phyloP scores from a whole-genome alignment of 2,329 filamentous ascomycete species.

The Penicillium sp. region DNA sequence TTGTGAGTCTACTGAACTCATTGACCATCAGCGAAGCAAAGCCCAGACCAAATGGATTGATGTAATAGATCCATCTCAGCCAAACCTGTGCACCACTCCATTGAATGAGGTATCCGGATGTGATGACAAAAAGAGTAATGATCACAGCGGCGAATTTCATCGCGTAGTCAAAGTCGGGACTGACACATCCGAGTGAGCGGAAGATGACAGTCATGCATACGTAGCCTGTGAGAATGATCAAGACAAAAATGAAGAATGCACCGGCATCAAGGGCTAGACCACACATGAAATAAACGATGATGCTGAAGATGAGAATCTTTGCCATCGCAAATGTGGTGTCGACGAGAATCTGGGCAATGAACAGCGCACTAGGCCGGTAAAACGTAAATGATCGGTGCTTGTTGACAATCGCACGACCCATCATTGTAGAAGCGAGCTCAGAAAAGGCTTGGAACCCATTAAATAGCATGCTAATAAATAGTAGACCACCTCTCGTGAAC shows the following conservation, averaged over 20 bases:
- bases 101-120: conserved; percentile 80
- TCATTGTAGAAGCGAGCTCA: conserved; percentile 72
- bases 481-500: conserved; percentile 76
- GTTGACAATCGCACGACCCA: conserved; percentile 72
- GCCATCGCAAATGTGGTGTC: conserved; percentile 70
- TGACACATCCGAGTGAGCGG: conserved; percentile 69
- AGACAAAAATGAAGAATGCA: conserved; percentile 73
- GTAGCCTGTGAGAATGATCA: conserved; percentile 67
- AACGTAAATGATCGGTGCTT: conserved; percentile 84
- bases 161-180: conserved; percentile 79
- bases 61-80: conserved; percentile 76
- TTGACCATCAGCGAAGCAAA: conserved; percentile 83
- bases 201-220: conserved; percentile 76
- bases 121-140: conserved; percentile 78
- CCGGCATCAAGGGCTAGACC: conserved; percentile 67
- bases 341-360: conserved; percentile 78
- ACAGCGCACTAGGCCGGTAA: conserved; percentile 75
- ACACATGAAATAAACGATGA: conserved; percentile 79
- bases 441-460: conserved; percentile 85
- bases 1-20: conserved; percentile 68
- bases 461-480: conserved; percentile 78
- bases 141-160: conserved; percentile 77
- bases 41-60: conserved; percentile 70
- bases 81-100: conserved; percentile 72
- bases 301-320: conserved; percentile 68